These are phyloP conservation scores for Pigoraptor vietnamica DNA, from an alignment of 78 protist species.

Conservation along the genomic window DNA sequence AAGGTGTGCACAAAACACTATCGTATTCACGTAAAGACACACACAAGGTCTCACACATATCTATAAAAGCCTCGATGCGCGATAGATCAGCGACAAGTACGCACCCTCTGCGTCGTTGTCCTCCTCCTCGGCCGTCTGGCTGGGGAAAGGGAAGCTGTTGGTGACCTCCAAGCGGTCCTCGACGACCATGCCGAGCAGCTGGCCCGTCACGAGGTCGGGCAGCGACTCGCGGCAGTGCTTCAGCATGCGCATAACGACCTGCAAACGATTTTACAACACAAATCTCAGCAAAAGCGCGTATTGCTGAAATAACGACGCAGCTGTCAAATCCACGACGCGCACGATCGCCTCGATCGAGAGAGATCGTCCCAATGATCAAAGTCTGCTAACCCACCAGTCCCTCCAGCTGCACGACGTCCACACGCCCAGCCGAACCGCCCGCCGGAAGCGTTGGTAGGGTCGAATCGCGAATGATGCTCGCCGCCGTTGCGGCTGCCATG, in stretches of 20 bases:
- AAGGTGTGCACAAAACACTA: not conserved
- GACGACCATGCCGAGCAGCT: slow-evolving; percentile 73
- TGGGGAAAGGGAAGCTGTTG: slow-evolving; percentile 69
- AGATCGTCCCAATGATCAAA: no score
- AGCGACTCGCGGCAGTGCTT: slow-evolving; percentile 67
- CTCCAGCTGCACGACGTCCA: not conserved
- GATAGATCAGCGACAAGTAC: not conserved
- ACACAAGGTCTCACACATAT: not conserved
- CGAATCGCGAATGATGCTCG: not conserved
- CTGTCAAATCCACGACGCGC: no score
- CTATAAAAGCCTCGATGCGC: not conserved
- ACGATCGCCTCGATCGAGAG: no score
- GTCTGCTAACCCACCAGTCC: not conserved
- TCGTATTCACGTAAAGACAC: not conserved
- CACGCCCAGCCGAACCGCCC: not conserved
- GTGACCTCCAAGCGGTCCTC: slow-evolving; percentile 58
- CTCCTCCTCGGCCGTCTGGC: slow-evolving; percentile 41
- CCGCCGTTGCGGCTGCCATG: not conserved
- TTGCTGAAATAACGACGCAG: no score
- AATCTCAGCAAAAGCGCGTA: no score
- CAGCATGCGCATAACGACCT: slow-evolving; percentile 56
- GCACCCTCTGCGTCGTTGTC: slow-evolving; percentile 21
- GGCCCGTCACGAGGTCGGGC: slow-evolving; percentile 57
- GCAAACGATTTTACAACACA: no score
- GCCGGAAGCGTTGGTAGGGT: not conserved